These are phyloP conservation scores for Bothriochloa decipiens DNA, from an alignment of 176 grass and related monocot genomes.

Conservation along the genomic window DNA sequence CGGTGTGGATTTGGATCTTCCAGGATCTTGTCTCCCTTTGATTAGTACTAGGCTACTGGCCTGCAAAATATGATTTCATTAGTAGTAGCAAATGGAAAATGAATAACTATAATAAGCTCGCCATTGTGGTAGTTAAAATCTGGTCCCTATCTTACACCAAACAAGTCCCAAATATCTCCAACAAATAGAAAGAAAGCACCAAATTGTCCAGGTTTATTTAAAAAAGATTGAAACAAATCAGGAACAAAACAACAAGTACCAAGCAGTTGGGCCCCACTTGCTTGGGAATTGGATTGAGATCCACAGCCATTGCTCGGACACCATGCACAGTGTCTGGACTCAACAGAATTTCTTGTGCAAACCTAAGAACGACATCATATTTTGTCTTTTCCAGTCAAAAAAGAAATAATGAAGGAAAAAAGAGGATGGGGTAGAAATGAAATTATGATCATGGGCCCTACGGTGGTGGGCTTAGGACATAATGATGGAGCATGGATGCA, in stretches of 20 bases:
- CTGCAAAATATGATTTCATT: not conserved
- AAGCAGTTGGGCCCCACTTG: not conserved
- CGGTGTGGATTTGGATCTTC: not conserved
- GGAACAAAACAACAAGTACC: too few relatives aligned
- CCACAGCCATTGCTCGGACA: not conserved
- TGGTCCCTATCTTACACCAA: not conserved
- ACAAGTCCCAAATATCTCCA: not conserved
- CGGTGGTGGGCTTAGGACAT: not conserved
- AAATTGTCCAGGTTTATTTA: conserved; percentile 2
- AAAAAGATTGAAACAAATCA: too few relatives aligned
- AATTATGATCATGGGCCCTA: not conserved
- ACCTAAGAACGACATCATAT: not conserved
- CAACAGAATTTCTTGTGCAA: not conserved
- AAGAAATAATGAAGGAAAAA: not conserved
- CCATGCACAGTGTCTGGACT: not conserved
- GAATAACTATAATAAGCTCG: too few relatives aligned
- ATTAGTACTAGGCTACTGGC: too few relatives aligned
- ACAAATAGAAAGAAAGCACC: not conserved
- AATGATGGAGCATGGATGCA: too few relatives aligned
- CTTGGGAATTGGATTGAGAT: conserved; percentile 8
- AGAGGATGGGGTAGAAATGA: not conserved
- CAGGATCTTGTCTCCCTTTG: not conserved
- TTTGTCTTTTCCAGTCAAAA: conserved; percentile 1
- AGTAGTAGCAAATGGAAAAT: too few relatives aligned
- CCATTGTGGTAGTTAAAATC: not conserved